A percentile compares a stretch with the other conserved stretches of the same genome.
Evolutionary conservation across 2,329 filamentous ascomycete species (phyloP).

Genomic region (Geoglossum cookeanum): DNA sequence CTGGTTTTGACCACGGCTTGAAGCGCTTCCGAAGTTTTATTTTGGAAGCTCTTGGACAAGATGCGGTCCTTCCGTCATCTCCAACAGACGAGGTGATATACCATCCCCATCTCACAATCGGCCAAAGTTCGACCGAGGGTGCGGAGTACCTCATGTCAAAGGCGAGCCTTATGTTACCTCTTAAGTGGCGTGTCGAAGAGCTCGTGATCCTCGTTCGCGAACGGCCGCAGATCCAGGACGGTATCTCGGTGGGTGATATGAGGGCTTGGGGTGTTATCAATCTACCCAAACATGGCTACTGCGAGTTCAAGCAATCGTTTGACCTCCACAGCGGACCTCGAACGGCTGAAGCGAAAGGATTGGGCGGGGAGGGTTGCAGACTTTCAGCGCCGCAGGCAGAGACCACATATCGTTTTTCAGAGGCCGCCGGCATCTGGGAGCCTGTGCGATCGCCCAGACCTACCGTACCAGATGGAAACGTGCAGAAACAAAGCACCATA

Average conservation of each 20-base stretch:
- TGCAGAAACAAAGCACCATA: slow-evolving; percentile 9
- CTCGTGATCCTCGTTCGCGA: slow-evolving; percentile 36
- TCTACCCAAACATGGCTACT: slow-evolving; percentile 10
- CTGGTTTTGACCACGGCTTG: background rate
- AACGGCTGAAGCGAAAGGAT: background rate
- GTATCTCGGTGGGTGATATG: slow-evolving; percentile 28
- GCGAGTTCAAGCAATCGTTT: slow-evolving; percentile 13
- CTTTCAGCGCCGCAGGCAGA: background rate
- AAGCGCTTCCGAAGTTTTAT: background rate
- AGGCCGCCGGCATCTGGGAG: background rate
- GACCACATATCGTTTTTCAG: background rate
- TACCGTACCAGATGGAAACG: background rate
- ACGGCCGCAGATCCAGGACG: slow-evolving; percentile 15
- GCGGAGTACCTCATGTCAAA: slow-evolving; percentile 33
- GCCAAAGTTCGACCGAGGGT: slow-evolving; percentile 31
- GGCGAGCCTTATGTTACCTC: slow-evolving; percentile 25
- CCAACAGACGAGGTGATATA: slow-evolving; percentile 13
- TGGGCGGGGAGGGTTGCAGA: background rate
- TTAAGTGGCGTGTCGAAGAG: slow-evolving; percentile 30
- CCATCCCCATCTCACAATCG: slow-evolving; percentile 39
- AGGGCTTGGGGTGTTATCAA: slow-evolving; percentile 34
- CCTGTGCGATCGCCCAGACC: background rate
- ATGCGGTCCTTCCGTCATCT: background rate
- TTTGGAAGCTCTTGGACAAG: background rate
- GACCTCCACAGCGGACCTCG: background rate